Evolutionary conservation across 441 rosid genomes (phyloP).

Genomic region (Hura crepitans): DNA sequence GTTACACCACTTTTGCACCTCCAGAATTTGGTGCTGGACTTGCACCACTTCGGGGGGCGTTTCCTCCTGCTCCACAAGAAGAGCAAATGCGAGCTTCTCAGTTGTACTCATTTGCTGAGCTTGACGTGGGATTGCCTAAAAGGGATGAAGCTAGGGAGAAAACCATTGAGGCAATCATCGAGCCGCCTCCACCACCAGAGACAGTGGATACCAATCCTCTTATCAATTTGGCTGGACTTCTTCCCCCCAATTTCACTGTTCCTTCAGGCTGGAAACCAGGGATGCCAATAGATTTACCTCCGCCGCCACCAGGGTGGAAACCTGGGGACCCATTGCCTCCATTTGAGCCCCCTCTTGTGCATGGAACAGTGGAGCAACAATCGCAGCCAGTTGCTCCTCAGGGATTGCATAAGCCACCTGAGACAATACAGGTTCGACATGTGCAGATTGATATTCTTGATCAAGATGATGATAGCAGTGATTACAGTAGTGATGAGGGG

Average conservation of each 20-base stretch:
- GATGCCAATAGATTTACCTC: constrained; percentile 65
- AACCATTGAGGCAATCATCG: constrained; percentile 61
- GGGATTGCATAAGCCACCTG: constrained; percentile 60
- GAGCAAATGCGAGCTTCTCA: constrained; percentile 95
- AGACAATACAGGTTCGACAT: constrained; percentile 68
- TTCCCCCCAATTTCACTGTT: constrained; percentile 57
- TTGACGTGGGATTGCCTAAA: constrained; percentile 84
- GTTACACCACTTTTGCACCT: constrained; percentile 92
- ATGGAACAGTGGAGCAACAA: constrained; percentile 46
- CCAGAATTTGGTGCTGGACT: constrained; percentile 89
- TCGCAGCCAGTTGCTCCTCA: constrained; percentile 39
- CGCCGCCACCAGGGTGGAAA: constrained; percentile 90
- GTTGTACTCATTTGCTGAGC: constrained; percentile 70
- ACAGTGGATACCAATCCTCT: constrained; percentile 30
- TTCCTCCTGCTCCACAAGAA: constrained; percentile 96
- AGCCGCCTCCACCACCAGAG: constrained; percentile 44
- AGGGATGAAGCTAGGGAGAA: constrained; percentile 46
- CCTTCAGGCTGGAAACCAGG: constrained; percentile 95
- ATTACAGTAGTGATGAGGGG: constrained; percentile 63
- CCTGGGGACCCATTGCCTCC: constrained; percentile 85
- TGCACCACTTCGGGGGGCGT: constrained; percentile 85
- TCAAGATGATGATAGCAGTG: constrained; percentile 71
- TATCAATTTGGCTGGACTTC: constrained; percentile 43
- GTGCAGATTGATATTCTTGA: constrained; percentile 81
- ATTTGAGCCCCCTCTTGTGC: constrained; percentile 47